These are phyloP conservation scores for Luffa acutangula DNA, from an alignment of 306 rosid species.

Conservation along the genomic window DNA sequence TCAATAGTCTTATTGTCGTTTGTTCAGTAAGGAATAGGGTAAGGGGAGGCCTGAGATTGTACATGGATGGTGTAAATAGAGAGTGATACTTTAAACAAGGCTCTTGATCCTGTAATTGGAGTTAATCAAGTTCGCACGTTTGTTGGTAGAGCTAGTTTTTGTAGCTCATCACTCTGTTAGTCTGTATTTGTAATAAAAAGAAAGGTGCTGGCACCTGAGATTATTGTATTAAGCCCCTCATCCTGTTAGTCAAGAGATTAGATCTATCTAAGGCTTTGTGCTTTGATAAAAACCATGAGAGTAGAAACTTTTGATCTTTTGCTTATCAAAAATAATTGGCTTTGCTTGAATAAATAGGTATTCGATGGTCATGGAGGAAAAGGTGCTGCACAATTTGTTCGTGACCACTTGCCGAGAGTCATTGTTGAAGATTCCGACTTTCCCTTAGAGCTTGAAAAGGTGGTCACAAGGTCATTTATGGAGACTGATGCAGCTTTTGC, in stretches of 20 bases:
- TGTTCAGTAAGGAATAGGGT: background rate
- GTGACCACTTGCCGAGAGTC: constrained; percentile 78
- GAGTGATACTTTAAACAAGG: background rate
- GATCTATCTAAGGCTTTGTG: background rate
- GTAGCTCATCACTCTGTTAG: background rate
- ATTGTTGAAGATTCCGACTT: constrained; percentile 83
- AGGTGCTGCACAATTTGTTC: constrained; percentile 72
- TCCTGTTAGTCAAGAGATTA: background rate
- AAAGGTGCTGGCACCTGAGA: background rate
- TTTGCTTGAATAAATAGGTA: constrained; percentile 41
- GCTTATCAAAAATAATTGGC: background rate
- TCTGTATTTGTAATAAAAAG: background rate
- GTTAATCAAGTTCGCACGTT: background rate
- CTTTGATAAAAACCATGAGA: background rate
- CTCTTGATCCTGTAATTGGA: background rate
- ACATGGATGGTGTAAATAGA: background rate
- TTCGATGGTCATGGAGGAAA: constrained; percentile 98
- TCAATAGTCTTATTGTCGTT: background rate
- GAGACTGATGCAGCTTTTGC: constrained; percentile 82
- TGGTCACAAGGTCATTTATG: constrained; percentile 68
- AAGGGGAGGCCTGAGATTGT: background rate
- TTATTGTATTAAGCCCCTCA: background rate
- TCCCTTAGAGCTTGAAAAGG: constrained; percentile 85
- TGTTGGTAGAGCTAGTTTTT: background rate
- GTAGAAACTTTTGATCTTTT: background rate